phyloP scores from a whole-genome alignment of 495 filamentous ascomycete species.

The Beverwykella pulmonaria region DNA sequence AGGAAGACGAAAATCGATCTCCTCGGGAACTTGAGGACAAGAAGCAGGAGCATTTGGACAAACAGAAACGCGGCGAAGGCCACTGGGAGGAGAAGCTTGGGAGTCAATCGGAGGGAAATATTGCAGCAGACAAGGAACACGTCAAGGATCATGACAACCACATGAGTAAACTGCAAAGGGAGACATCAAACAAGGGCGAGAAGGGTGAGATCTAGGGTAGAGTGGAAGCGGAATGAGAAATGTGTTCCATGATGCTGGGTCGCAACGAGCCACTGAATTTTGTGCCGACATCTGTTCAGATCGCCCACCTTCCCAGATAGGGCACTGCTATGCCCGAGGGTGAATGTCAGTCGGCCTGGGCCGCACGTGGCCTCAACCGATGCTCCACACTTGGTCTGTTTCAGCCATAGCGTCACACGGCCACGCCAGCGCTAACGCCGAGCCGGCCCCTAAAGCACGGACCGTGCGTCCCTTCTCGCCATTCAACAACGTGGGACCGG shows the following conservation, averaged over 20 bases:
- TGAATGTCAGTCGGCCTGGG: background rate
- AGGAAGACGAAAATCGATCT: constrained; percentile 40
- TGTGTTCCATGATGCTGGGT: no score
- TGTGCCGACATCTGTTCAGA: background rate
- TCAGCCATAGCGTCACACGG: background rate
- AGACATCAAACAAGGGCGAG: constrained; percentile 40
- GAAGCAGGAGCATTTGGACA: constrained; percentile 43
- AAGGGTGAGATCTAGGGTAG: constrained; percentile 16
- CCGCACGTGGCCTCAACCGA: background rate
- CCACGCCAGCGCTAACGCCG: background rate
- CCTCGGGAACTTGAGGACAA: constrained; percentile 38
- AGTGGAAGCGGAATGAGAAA: no score
- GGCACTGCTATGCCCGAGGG: background rate
- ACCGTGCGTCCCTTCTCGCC: background rate
- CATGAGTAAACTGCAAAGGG: constrained; percentile 45
- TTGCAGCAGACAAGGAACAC: constrained; percentile 42
- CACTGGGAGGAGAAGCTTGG: constrained; percentile 44
- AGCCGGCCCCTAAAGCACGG: background rate
- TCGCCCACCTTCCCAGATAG: background rate
- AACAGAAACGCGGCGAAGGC: constrained; percentile 43
- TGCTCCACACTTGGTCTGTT: background rate
- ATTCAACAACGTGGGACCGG: constrained; percentile 5
- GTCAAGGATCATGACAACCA: constrained; percentile 41
- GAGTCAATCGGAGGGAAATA: constrained; percentile 36
- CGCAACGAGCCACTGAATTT: background rate